These are phyloP conservation scores for Medakamo hakoo DNA, from an alignment of 139 green algal genomes.

Conservation along the genomic window DNA sequence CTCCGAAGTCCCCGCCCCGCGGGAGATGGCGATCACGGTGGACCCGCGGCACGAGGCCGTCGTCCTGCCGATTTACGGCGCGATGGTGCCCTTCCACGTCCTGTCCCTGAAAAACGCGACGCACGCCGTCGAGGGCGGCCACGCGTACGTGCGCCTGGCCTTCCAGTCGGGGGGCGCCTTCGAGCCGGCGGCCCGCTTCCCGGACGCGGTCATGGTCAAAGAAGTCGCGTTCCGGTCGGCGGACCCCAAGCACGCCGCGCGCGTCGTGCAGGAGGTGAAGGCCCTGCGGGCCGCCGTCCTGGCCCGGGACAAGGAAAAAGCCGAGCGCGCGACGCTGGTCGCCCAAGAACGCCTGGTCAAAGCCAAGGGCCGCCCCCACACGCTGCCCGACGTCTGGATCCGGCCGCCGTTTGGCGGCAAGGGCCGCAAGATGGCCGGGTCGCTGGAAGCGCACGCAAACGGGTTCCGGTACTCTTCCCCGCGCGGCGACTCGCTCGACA, in stretches of 20 bases:
- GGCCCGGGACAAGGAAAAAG: conserved; percentile 74
- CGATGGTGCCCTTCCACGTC: conserved; percentile 96
- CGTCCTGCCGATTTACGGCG: conserved; percentile 89
- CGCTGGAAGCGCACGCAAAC: conserved; percentile 88
- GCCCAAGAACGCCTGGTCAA: conserved; percentile 77
- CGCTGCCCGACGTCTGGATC: conserved; percentile 88
- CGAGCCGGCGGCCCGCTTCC: conserved; percentile 52
- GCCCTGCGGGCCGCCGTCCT: conserved; percentile 53
- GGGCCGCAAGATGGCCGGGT: conserved; percentile 77
- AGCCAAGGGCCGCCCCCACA: conserved; percentile 39
- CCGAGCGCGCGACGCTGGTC: conserved; percentile 86
- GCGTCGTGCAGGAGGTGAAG: conserved; percentile 81
- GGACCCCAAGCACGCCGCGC: conserved; percentile 47
- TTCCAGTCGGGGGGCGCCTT: conserved; percentile 73
- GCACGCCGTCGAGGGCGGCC: conserved; percentile 44
- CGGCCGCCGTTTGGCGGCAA: conserved; percentile 70
- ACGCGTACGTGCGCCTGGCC: conserved; percentile 78
- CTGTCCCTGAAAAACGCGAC: conserved; percentile 74
- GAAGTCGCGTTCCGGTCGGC: conserved; percentile 80
- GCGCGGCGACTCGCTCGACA: conserved; percentile 75
- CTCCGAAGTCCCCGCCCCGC: conserved; percentile 30
- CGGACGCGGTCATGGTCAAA: conserved; percentile 66
- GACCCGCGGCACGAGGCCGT: conserved; percentile 70
- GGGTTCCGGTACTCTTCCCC: conserved; percentile 86
- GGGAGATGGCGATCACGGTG: conserved; percentile 7